Conservation (phyloP, 2,329 filamentous ascomycete species). For the Verticillium alfalfae region DNA sequence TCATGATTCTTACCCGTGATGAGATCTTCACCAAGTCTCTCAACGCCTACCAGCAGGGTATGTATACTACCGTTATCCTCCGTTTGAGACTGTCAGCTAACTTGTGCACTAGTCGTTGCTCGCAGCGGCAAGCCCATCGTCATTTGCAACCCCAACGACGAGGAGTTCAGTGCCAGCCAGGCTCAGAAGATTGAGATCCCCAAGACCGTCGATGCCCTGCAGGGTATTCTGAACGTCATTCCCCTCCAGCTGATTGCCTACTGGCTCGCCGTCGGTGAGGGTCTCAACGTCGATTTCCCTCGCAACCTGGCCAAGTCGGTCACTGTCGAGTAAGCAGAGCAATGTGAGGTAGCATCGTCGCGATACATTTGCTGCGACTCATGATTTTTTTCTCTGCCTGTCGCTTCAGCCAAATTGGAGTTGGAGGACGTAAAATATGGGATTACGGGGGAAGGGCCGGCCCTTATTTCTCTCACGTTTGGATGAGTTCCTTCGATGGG, state of each 20-base stretch:
- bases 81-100: background rate
- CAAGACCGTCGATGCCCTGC: slow-evolving; percentile 88
- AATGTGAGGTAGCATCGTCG: background rate
- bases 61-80: slow-evolving; percentile 18
- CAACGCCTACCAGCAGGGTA: slow-evolving; percentile 97
- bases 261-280: slow-evolving; percentile 95
- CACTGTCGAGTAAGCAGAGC: slow-evolving; percentile 79
- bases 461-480: background rate
- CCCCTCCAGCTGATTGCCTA: slow-evolving; percentile 97
- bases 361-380: background rate
- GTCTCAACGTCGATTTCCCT: slow-evolving; percentile 96
- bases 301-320: slow-evolving; percentile 98
- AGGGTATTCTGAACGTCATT: slow-evolving; percentile 96
- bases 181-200: slow-evolving; percentile 98
- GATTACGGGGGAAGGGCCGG: background rate
- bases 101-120: slow-evolving; percentile 66
- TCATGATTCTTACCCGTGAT: slow-evolving; percentile 98
- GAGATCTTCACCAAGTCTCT: slow-evolving; percentile 97
- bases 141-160: slow-evolving; percentile 88
- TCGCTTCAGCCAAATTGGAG: background rate
- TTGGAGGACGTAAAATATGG: background rate
- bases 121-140: slow-evolving; percentile 95
- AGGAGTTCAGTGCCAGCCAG: slow-evolving; percentile 81
- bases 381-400: background rate
- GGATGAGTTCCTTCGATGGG: background rate